Evolutionary conservation across 805 yeast species (phyloP), one percentile per base, ranked within the genome.

Genomic region (Candida sphagnicola): DNA sequence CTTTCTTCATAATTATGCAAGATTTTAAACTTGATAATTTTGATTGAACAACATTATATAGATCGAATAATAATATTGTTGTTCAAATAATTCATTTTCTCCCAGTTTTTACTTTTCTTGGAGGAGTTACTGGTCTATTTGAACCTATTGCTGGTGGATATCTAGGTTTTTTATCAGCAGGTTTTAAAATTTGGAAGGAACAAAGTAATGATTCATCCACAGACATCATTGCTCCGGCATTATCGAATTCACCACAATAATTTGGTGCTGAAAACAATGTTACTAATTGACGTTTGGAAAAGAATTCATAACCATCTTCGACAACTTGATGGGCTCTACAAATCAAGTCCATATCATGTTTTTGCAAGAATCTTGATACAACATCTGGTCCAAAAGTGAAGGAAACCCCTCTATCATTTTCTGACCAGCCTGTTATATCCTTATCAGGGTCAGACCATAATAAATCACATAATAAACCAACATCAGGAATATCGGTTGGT

Each of bases 321-420:
- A 91, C 99, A 47, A 91, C 99, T 70, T 91, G 98, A 74, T 91
- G 99, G 34, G 98, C 98, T 62, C 99, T 80, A 71, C 98, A 93
- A 56, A 91, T 90, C 57, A 91, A 79, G 66, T 93, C 98, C 93
- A 91, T 86, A 61, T 91, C 98, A 65, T 91, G 98, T 59, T 89
- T 90, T 63, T 91, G 97, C 62, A 93, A 71, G 62, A 91, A 91
- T 66, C 98, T 77, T 50, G 95, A 85, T 39, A 91, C 98, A 38
- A 91, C 98, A 63, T 91, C 99, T 8, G 98, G 98, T n/a, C 98
- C 98, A 68, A 93, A 91, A n/a, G 98, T 91, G 66, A 90, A 91
- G 18, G 97, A 89, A 45, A 91, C 98, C 60, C 98, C 98, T 69
- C 99, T 85, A 70, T 93, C 99, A 64, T 93, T 91, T 70, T 93